phyloP scores from a whole-genome alignment of 208 protist genomes.

The Trichomonas gallinae region DNA sequence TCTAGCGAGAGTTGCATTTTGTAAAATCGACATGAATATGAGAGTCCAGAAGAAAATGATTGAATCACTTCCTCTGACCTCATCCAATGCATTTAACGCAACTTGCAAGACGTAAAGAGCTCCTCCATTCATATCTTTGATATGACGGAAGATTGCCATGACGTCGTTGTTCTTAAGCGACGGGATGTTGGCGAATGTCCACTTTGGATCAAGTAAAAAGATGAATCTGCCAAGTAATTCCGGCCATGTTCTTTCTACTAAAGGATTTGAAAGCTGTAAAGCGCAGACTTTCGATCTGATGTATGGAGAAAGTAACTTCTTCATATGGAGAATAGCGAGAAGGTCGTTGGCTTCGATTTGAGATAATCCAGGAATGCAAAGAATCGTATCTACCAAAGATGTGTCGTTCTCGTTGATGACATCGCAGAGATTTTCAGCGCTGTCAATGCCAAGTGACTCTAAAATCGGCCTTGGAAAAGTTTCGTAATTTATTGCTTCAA shows the following conservation, averaged over 20 bases:
- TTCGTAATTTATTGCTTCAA: background rate
- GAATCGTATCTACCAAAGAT: background rate
- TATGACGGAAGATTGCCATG: background rate
- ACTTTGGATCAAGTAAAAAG: background rate
- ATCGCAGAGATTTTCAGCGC: background rate
- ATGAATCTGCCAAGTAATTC: background rate
- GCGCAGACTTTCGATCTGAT: background rate
- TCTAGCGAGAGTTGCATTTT: background rate
- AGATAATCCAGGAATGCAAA: background rate
- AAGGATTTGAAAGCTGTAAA: background rate
- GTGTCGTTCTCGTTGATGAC: background rate
- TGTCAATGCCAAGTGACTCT: background rate
- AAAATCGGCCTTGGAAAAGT: background rate
- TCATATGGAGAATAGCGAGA: background rate
- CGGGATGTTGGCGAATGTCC: background rate
- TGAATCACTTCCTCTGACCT: background rate
- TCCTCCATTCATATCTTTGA: background rate
- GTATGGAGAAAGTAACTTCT: background rate
- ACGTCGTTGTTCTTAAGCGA: background rate
- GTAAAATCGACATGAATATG: background rate
- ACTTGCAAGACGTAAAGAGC: background rate
- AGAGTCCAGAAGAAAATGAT: background rate
- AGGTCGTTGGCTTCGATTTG: background rate
- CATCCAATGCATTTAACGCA: background rate
- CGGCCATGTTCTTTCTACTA: background rate